A percentile compares a stretch with the other conserved stretches of the same genome.
Conservation (phyloP, 768 basidiomycete genomes). For the Hypholoma sublateritium region DNA sequence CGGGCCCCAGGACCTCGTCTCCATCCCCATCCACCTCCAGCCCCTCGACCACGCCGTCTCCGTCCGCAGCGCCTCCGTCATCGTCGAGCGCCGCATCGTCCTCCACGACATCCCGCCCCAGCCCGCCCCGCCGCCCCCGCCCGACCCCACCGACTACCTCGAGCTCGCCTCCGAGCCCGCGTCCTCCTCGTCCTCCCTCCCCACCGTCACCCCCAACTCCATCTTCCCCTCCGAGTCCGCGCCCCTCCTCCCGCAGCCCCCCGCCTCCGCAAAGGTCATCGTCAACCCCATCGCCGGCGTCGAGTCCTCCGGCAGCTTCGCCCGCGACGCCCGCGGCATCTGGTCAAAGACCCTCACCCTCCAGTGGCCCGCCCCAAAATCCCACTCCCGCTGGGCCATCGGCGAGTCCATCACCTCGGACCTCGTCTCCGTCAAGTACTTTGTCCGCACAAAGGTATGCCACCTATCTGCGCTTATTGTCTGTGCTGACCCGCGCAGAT, state of each 20-base stretch:
- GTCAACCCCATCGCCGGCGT: conserved; percentile 54
- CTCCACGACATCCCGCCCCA: conserved; percentile 40
- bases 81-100: conserved; percentile 71
- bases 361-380: conserved; percentile 71
- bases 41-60: conserved; percentile 56
- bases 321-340: conserved; percentile 53
- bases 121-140: conserved; percentile 8
- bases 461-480: conserved; percentile 1
- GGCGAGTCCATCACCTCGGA: conserved; percentile 75
- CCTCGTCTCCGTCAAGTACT: conserved; percentile 66
- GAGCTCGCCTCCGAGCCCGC: conserved; percentile 21
- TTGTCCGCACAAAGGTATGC: conserved; percentile 65
- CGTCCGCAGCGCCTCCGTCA: conserved; percentile 62
- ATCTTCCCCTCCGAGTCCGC: conserved; percentile 27
- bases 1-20: conserved; percentile 72
- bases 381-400: conserved; percentile 72
- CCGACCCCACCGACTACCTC: conserved; percentile 17
- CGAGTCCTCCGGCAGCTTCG: conserved; percentile 60
- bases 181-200: conserved; percentile 25
- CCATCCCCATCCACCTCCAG: conserved; percentile 62
- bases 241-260: conserved; percentile 20
- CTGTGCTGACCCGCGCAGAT: conserved; percentile 29
- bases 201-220: conserved; percentile 41
- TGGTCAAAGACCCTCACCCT: conserved; percentile 67
- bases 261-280: conserved; percentile 36